Evolutionary conservation across 176 grass and related monocot genomes (phyloP), one percentile per base, ranked within the genome.

Genomic region (Carex littledalei): DNA sequence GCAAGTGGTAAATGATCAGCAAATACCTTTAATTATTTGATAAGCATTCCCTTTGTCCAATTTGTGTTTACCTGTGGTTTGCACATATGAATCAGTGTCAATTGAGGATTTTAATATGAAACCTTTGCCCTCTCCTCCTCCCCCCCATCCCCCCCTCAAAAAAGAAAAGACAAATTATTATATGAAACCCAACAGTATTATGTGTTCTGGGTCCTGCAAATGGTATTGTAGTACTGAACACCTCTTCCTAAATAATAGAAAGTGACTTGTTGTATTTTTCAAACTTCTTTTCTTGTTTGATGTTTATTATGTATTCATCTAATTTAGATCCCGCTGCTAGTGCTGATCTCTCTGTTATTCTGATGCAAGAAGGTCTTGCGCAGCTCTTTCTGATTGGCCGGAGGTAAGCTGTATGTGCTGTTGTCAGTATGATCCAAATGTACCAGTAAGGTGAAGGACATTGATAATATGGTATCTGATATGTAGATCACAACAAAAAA

Each of bases 351-450:
- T 91, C 93, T 80, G 93, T 98, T 86, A 90, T 95, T 92, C 87
- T 98, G 22, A 98, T 98, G 95, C 95, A 98, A 98, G 95, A 98
- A 89, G 95, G 95, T 70, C 91, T 98, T 59, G 93, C 95, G 1
- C 89, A 98, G 65, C 78, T 98, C 85, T 89, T 98, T 80, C 90
- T 98, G 31, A 90, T 98, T 66, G 93, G 95, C 50, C 91, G 20
- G 91, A 98, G 95, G 95, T 98, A 81, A 29, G 17, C 84, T 74
- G 18, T 82, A 69, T 85, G 16, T 15, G 71, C 12, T 5, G 21
- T 26, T 76, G 69, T 76, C 21, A 77, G 49, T 53, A 77, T 14
- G 11, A 13, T 73, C 49, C 12, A 70, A 75, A 73, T 55, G 47
- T 77, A 54, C 72, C 49, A 55, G 49, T 72, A 72, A 45, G 68